These are phyloP conservation scores for Astrocystis sublimbata DNA, from an alignment of 495 filamentous ascomycete genomes.

Conservation along the genomic window DNA sequence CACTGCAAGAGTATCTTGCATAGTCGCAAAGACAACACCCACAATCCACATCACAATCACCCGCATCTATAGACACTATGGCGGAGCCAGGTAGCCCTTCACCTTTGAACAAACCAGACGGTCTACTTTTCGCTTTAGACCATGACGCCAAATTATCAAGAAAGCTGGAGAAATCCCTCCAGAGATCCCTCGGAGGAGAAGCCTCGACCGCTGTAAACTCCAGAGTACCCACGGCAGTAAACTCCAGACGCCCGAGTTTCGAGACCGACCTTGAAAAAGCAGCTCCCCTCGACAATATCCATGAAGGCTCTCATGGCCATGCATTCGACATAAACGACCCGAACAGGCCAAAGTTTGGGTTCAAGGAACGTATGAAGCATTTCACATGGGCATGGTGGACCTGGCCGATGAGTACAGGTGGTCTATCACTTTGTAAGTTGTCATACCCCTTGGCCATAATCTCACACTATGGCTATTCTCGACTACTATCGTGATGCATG, in stretches of 20 bases:
- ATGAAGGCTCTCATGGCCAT: too few relatives aligned
- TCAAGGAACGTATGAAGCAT: constrained; percentile 17
- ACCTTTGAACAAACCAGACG: neutral
- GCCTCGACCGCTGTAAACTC: too few relatives aligned
- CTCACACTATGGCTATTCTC: neutral
- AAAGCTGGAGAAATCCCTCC: neutral
- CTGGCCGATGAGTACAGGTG: constrained; percentile 17
- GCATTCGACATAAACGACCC: constrained; percentile 16
- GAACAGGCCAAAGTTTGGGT: constrained; percentile 13
- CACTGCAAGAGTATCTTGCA: neutral
- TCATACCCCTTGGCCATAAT: neutral
- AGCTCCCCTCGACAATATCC: neutral
- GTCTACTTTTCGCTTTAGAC: neutral
- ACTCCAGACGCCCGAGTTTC: constrained; percentile 8
- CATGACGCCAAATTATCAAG: neutral
- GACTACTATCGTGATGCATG: neutral
- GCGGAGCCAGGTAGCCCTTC: neutral
- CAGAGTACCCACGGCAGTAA: constrained; percentile 11
- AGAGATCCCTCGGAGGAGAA: too few relatives aligned
- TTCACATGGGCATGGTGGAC: constrained; percentile 23
- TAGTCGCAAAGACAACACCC: neutral
- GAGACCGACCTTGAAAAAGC: constrained; percentile 7
- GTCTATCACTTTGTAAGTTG: constrained; percentile 13
- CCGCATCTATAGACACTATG: neutral
- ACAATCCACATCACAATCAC: neutral